These are phyloP conservation scores for Cyberlindnera xishuangbannaensis DNA, from an alignment of 805 yeast genomes.

Conservation along the genomic window DNA sequence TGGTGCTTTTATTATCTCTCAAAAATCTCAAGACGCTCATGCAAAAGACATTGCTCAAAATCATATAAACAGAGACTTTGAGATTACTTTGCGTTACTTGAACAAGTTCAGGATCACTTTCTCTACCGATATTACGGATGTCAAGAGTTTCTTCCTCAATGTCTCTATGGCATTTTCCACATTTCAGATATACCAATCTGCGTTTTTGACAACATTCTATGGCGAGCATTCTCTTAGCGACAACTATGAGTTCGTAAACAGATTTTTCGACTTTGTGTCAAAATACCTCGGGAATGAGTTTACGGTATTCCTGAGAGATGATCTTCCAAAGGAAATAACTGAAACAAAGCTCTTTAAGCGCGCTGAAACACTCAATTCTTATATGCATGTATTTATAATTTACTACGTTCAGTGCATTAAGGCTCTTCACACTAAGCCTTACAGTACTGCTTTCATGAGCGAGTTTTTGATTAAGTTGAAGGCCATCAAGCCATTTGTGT, in stretches of 20 bases:
- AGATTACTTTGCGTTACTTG: constrained; percentile 21
- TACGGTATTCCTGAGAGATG: constrained; percentile 13
- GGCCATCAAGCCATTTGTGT: constrained; percentile 14
- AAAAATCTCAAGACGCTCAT: constrained; percentile 8
- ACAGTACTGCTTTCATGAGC: constrained; percentile 23
- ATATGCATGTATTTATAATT: constrained; percentile 19
- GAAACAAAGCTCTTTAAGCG: constrained; percentile 14
- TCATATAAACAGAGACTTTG: constrained; percentile 20
- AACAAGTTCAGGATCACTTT: constrained; percentile 20
- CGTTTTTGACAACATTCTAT: constrained; percentile 18
- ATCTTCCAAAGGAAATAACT: constrained; percentile 6
- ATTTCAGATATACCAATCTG: constrained; percentile 23
- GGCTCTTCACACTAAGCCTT: constrained; percentile 28
- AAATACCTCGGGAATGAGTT: constrained; percentile 19
- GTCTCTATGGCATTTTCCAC: constrained; percentile 21
- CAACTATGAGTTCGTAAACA: constrained; percentile 17
- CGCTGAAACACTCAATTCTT: constrained; percentile 17
- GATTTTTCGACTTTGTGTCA: constrained; percentile 19
- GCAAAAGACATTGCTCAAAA: constrained; percentile 10
- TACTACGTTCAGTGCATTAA: constrained; percentile 29
- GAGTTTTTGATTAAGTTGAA: constrained; percentile 25
- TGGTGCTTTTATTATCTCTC: constrained; percentile 19
- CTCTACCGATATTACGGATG: constrained; percentile 6
- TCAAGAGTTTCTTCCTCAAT: constrained; percentile 15
- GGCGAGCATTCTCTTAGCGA: constrained; percentile 21